A percentile compares a stretch with the other conserved stretches of the same genome.
Evolutionary conservation across 768 basidiomycete species (phyloP).

Genomic region (Termitomyces sp.): DNA sequence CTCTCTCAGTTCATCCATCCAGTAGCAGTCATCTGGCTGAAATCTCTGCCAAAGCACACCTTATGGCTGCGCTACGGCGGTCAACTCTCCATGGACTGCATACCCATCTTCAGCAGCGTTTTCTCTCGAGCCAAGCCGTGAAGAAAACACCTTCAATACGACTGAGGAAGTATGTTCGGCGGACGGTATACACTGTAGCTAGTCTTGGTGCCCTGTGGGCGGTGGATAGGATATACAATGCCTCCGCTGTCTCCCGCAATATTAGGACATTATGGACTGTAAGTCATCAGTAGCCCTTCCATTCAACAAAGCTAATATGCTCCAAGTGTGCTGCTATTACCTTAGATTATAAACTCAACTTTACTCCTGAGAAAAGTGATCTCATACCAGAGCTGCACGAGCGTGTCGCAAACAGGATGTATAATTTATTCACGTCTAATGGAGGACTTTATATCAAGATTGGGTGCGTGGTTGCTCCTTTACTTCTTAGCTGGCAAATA

Average conservation of each 20-base stretch:
- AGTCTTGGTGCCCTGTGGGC: constrained; percentile 39
- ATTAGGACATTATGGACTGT: constrained; percentile 51
- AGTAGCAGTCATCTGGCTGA: not conserved
- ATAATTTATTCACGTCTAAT: constrained; percentile 74
- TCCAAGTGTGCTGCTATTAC: constrained; percentile 65
- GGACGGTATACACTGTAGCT: constrained; percentile 31
- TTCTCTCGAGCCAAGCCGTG: not conserved
- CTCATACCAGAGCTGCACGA: constrained; percentile 79
- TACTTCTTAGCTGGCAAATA: not conserved
- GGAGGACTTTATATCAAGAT: constrained; percentile 87
- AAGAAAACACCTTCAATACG: constrained; percentile 4
- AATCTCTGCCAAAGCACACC: not conserved
- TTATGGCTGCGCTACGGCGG: constrained; percentile 1
- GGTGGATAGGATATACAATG: constrained; percentile 52
- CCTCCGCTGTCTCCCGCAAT: constrained; percentile 52
- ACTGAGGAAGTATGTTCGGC: constrained; percentile 20
- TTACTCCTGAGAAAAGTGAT: constrained; percentile 66
- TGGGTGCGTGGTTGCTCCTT: constrained; percentile 31
- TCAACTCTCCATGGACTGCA: not conserved
- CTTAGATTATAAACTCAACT: constrained; percentile 86
- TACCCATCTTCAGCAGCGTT: not conserved
- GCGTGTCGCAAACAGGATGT: constrained; percentile 77
- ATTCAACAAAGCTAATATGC: not conserved
- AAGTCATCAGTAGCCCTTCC: constrained; percentile 13
- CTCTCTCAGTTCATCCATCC: not conserved